Evolutionary conservation across 2,329 filamentous ascomycete species (phyloP).

Genomic region (Thelonectria blattea): DNA sequence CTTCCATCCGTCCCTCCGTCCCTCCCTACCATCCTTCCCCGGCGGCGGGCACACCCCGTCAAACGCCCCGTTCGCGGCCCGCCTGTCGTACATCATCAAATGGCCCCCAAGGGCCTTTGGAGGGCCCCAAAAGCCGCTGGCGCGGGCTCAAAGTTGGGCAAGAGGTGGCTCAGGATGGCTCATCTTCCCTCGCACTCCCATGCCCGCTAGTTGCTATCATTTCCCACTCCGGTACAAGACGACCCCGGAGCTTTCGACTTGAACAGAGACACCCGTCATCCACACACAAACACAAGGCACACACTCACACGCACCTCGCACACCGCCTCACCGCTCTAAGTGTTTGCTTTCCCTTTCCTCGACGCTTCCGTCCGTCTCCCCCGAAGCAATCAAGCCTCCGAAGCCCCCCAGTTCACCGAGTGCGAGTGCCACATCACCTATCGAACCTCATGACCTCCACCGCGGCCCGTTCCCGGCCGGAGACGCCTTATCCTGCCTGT

Average conservation of each 20-base stretch:
- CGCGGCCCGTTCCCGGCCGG: conserved; percentile 28
- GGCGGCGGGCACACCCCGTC: conserved; percentile 18
- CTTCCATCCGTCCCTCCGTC: conserved; percentile 13
- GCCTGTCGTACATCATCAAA: conserved; percentile 35
- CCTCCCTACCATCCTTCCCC: conserved; percentile 33
- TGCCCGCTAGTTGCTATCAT: neutral
- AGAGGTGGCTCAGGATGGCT: neutral
- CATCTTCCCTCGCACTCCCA: neutral
- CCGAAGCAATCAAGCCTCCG: conserved; percentile 30
- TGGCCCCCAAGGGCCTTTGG: conserved; percentile 29
- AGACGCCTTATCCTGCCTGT: conserved; percentile 23
- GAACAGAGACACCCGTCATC: conserved; percentile 19
- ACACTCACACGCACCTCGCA: conserved; percentile 29
- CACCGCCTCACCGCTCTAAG: conserved; percentile 36
- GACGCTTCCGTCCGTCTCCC: conserved; percentile 23
- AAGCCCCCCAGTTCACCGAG: conserved; percentile 33
- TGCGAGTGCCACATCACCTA: conserved; percentile 37
- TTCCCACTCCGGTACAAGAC: conserved; percentile 24
- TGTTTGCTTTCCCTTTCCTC: conserved; percentile 21
- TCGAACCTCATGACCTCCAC: conserved; percentile 36
- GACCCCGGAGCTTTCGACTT: conserved; percentile 9
- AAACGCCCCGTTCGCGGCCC: conserved; percentile 33
- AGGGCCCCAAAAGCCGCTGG: conserved; percentile 16
- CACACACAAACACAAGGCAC: conserved; percentile 29
- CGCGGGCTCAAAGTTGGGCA: conserved; percentile 28